Base-by-base conservation (phyloP, 2,329 filamentous ascomycete species). In the Colletotrichum tamarilloi region DNA sequence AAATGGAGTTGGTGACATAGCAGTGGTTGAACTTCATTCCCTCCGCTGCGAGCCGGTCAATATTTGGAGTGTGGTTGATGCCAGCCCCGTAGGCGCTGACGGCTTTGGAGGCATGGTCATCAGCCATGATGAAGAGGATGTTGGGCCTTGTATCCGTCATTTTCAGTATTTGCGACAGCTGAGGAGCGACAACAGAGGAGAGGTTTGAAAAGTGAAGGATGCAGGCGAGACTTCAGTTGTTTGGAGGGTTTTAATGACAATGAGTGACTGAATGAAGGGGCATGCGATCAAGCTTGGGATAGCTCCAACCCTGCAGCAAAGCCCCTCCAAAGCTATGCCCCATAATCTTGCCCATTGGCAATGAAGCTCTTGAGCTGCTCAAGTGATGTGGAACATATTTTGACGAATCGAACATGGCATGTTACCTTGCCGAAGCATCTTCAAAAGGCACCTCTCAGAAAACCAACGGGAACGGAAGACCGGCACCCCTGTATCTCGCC, bases 1-100 rank as follows among this genome's bases (percentile, higher is more conserved):
- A 89, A 64, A 89, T 88, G 24, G 81, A 84, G 76, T 88, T 89
- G 26, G 86, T 88, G 9, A 88, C 87, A 73, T 89, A 89, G 77
- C 86, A 89, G 74, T 88, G 86, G 74, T 88, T 85, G 77, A 88
- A 88, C 11, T 78, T 78, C 84, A 88, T 86, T 19, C 87, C 87
- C 70, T 88, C 86, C 0, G 77, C 79, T 0, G 86, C 87, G 4
- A 89, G 75, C 0, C 87, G 82, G 75, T 89, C 87, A 24, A 89
- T 79, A 74, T 89, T 85, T 7, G 87, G 87, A 1, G 87, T 89
- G 63, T 82, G 68, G 76, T 88, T 89, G 76, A 89, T 88, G 5
- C 84, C 85, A 1, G 86, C 85, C 3, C 86, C 86, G 53, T 89
- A 88, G 72, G 80, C 81, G 22, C 80, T 82, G 60, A 87, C 88